phyloP scores from a whole-genome alignment of 31 red algal genomes.

The Endocladia muricata region DNA sequence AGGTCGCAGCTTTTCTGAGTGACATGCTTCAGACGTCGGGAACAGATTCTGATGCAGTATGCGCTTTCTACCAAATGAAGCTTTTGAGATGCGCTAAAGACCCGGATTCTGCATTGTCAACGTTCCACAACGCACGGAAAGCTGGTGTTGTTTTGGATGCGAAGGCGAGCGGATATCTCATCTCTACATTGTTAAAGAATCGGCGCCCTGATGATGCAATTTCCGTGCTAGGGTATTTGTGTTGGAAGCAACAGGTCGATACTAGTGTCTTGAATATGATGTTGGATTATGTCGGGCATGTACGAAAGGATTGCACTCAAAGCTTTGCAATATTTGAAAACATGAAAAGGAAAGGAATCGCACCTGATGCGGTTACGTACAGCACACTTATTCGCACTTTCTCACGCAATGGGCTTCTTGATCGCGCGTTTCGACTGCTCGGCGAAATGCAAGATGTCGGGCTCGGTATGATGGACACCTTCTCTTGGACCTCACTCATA shows the following conservation, averaged over 20 bases:
- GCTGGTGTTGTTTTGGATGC: slow-evolving; percentile 19
- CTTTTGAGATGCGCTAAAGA: slow-evolving; percentile 7
- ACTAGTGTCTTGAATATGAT: slow-evolving; percentile 26
- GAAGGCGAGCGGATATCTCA: slow-evolving; percentile 32
- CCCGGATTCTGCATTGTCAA: neutral
- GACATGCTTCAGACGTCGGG: slow-evolving; percentile 11
- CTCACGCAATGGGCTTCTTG: slow-evolving; percentile 27
- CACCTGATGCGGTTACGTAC: slow-evolving; percentile 55
- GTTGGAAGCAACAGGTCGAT: neutral
- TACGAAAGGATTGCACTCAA: neutral
- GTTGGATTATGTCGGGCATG: slow-evolving; percentile 25
- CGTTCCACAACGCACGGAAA: slow-evolving; percentile 10
- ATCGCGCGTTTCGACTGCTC: slow-evolving; percentile 56
- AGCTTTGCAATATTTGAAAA: slow-evolving; percentile 24
- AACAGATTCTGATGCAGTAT: slow-evolving; percentile 16
- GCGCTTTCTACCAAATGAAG: slow-evolving; percentile 17
- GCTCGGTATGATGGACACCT: slow-evolving; percentile 44
- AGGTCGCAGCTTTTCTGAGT: neutral
- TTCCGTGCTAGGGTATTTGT: slow-evolving; percentile 41
- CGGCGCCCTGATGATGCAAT: slow-evolving; percentile 29
- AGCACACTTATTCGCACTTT: slow-evolving; percentile 37
- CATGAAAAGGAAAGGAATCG: slow-evolving; percentile 53
- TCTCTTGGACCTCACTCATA: slow-evolving; percentile 68
- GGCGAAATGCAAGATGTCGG: slow-evolving; percentile 90
- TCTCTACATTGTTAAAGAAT: slow-evolving; percentile 44